Percentiles rank a stretch among this genome's conserved stretches.
phyloP scores from a whole-genome alignment of 352 stramenopile species.

The Pythium phragmiticola region DNA sequence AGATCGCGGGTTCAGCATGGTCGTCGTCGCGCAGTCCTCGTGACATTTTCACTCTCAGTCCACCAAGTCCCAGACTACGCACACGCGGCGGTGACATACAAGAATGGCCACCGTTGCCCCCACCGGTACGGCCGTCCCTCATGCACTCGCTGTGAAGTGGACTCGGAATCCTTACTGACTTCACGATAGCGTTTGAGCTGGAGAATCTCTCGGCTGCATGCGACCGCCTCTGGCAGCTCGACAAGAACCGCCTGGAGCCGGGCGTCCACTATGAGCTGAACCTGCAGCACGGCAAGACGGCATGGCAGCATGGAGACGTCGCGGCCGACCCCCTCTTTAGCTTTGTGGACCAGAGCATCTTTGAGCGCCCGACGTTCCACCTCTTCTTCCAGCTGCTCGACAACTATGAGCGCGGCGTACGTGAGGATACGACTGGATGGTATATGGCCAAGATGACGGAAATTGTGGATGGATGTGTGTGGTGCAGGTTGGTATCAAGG shows the following conservation, averaged over 20 bases:
- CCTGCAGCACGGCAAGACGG: conserved; percentile 91
- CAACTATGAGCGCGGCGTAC: conserved; percentile 83
- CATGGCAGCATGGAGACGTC: conserved; percentile 86
- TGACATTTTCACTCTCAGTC: conserved; percentile 2
- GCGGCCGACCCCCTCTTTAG: conserved; percentile 91
- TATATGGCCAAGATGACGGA: not conserved
- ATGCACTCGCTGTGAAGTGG: not conserved
- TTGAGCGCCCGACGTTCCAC: conserved; percentile 90
- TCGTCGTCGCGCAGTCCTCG: conserved; percentile 1
- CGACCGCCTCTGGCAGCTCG: conserved; percentile 92
- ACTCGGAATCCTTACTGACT: not conserved
- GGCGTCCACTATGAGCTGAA: conserved; percentile 92
- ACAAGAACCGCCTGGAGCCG: conserved; percentile 87
- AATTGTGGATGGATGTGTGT: not conserved
- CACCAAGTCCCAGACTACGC: conserved; percentile 3
- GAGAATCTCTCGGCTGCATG: conserved; percentile 63
- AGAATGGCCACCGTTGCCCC: conserved; percentile 46
- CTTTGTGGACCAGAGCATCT: conserved; percentile 81
- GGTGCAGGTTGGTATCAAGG: conserved; percentile 72
- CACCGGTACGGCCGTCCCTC: conserved; percentile 34
- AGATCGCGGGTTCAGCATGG: conserved; percentile 15
- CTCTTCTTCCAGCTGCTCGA: conserved; percentile 90
- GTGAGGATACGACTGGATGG: conserved; percentile 5
- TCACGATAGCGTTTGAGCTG: conserved; percentile 45
- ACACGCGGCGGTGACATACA: not conserved